Base-by-base conservation (phyloP, 305 asterid genomes). In the Fraxinus xanthoxyloides region DNA sequence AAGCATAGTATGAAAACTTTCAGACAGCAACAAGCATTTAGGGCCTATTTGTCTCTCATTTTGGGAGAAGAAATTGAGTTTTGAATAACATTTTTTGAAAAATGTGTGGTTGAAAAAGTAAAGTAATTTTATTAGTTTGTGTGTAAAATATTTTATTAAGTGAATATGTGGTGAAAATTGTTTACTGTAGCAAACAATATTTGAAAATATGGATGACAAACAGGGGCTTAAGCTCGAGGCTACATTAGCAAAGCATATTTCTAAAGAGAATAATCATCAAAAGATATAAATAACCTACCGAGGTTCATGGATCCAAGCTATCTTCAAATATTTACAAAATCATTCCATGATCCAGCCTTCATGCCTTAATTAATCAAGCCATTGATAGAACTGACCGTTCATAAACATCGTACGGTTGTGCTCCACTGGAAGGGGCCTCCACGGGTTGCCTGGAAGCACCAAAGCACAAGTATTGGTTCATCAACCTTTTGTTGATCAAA, bases 381-480 rank as follows among this genome's bases (percentile, higher is more conserved):
- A 88, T 88, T 46, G 94, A 88, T 34, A 88, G 80, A 78, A 91
- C 90, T 8, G 92, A 85, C 1, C 92, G 90, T 75, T 90, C 95
- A 17, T 93, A 93, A 8, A 90, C 38, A 56, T 92, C 96, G 36
- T 59, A 92, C 9, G 93, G 91, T 82, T 84, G 91, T 72, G 67
- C 79, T 5, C 83, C 87, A 30, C 43, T 17, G 4, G 82, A n/a
- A 10, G 87, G 19, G 5, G 84, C 82, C 74, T 84, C 89, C 12
- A 81, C 30, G n/a, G 80, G 76, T 73, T 86, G 86, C 54, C 86
- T 86, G 1, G 89, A 78, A 30, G 84, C 87, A 21, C 97, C 94
- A 48, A 90, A 90, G 85, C 97, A 90, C 7, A 94, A 87, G 85
- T 84, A 91, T 82, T 89, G 92, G 76, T 92, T 92, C 89, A 89